These are phyloP conservation scores for Cladophialophora chaetospira DNA, from an alignment of 2,329 filamentous ascomycete genomes.

Conservation along the genomic window DNA sequence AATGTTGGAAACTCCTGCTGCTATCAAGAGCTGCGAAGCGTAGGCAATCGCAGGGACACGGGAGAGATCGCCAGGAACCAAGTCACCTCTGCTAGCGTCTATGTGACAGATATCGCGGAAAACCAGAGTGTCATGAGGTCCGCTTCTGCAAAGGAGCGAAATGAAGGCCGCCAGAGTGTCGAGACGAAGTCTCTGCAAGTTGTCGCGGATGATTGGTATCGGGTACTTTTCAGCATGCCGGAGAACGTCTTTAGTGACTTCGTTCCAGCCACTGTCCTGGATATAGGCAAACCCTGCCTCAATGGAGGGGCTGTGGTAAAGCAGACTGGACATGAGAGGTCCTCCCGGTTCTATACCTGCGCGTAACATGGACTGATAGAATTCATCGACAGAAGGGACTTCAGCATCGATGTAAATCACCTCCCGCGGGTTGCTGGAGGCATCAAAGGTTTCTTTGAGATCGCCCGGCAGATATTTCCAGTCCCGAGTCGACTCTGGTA, in stretches of 20 bases:
- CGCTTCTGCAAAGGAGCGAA: slow-evolving; percentile 42
- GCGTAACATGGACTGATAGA: slow-evolving; percentile 54
- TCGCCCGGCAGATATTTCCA: slow-evolving; percentile 52
- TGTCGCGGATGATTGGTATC: slow-evolving; percentile 20
- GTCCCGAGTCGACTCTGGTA: background rate
- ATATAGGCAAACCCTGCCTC: slow-evolving; percentile 48
- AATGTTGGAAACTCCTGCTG: slow-evolving; percentile 12
- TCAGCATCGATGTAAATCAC: slow-evolving; percentile 58
- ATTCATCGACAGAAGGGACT: slow-evolving; percentile 54
- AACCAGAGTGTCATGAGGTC: slow-evolving; percentile 9
- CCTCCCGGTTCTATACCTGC: slow-evolving; percentile 47
- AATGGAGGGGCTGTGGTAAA: slow-evolving; percentile 47
- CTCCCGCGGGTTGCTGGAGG: slow-evolving; percentile 59
- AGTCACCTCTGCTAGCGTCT: background rate
- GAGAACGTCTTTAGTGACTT: slow-evolving; percentile 34
- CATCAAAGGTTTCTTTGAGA: slow-evolving; percentile 55
- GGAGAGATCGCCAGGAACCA: background rate
- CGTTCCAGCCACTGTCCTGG: slow-evolving; percentile 39
- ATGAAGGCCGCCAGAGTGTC: slow-evolving; percentile 50
- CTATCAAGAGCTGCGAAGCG: slow-evolving; percentile 14
- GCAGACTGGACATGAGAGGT: slow-evolving; percentile 52
- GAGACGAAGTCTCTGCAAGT: slow-evolving; percentile 38
- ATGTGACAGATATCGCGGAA: slow-evolving; percentile 1
- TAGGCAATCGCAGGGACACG: slow-evolving; percentile 16
- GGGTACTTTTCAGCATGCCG: slow-evolving; percentile 23